Conservation (phyloP, 805 yeast species). For the Metschnikowia amazonensis region DNA sequence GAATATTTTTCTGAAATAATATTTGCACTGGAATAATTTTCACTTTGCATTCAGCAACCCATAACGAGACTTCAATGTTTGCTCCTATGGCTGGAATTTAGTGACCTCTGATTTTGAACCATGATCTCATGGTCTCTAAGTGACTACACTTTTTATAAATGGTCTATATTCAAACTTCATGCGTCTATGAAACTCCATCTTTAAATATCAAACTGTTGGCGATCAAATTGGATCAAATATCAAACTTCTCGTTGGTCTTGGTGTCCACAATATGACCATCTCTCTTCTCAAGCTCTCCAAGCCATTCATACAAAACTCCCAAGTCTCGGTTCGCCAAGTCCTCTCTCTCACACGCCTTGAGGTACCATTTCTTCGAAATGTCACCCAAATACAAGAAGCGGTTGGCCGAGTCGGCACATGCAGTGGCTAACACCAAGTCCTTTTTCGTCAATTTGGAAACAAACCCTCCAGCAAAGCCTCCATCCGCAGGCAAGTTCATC, state of each 20-base stretch:
- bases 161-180: no score
- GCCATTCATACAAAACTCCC: slow-evolving; percentile 42
- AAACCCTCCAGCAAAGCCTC: slow-evolving; percentile 46
- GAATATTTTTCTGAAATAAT: no score
- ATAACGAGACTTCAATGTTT: no score
- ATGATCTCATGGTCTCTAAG: no score
- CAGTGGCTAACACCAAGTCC: slow-evolving; percentile 42
- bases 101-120: no score
- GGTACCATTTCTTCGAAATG: slow-evolving; percentile 37
- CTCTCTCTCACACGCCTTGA: slow-evolving; percentile 40
- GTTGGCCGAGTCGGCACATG: slow-evolving; percentile 31
- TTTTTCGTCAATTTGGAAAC: slow-evolving; percentile 44
- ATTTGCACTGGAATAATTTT: no score
- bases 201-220: no score
- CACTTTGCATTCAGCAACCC: no score
- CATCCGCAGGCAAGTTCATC: slow-evolving; percentile 41
- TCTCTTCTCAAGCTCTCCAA: slow-evolving; percentile 31
- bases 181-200: no score
- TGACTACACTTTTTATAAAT: no score
- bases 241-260: slow-evolving; percentile 16
- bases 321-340: slow-evolving; percentile 40
- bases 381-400: slow-evolving; percentile 39
- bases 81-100: no score
- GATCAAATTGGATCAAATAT: no score
- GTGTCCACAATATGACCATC: slow-evolving; percentile 16